phyloP scores from a whole-genome alignment of 176 grass and related monocot species.

The Canna indica region DNA sequence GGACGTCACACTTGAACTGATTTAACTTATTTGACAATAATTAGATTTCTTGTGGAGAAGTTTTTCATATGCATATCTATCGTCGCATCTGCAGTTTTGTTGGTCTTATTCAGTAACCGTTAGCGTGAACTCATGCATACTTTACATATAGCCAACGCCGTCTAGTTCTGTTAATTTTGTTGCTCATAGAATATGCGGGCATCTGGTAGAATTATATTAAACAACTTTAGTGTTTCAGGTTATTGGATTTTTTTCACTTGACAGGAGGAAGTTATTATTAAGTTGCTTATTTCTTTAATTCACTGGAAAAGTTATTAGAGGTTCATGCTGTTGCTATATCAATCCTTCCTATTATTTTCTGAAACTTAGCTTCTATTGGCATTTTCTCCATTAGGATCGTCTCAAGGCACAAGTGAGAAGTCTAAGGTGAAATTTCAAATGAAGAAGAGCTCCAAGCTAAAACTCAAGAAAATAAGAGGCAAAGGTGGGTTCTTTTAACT shows the following conservation, averaged over 20 bases:
- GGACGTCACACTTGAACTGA: neutral
- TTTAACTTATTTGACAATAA: neutral
- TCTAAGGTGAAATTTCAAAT: constrained; percentile 36
- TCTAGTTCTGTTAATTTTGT: too few relatives aligned
- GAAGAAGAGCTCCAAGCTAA: constrained; percentile 54
- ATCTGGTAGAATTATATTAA: neutral
- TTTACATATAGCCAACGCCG: too few relatives aligned
- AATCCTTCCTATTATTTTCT: neutral
- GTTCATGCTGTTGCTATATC: neutral
- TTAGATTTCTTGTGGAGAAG: neutral
- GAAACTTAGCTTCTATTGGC: neutral
- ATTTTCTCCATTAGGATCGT: constrained; percentile 31
- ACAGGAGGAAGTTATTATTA: too few relatives aligned
- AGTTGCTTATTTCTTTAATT: neutral
- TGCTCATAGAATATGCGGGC: too few relatives aligned
- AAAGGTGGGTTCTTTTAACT: constrained; percentile 32
- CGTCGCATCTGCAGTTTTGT: neutral
- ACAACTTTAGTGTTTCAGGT: too few relatives aligned
- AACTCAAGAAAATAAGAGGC: constrained; percentile 59
- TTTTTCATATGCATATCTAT: neutral
- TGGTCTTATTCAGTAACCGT: neutral
- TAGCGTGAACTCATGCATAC: neutral
- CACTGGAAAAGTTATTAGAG: neutral
- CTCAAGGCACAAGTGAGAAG: constrained; percentile 32
- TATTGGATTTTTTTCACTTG: too few relatives aligned